Base-by-base conservation (phyloP, 2,329 filamentous ascomycete genomes). In the Hysterium pulicare region DNA sequence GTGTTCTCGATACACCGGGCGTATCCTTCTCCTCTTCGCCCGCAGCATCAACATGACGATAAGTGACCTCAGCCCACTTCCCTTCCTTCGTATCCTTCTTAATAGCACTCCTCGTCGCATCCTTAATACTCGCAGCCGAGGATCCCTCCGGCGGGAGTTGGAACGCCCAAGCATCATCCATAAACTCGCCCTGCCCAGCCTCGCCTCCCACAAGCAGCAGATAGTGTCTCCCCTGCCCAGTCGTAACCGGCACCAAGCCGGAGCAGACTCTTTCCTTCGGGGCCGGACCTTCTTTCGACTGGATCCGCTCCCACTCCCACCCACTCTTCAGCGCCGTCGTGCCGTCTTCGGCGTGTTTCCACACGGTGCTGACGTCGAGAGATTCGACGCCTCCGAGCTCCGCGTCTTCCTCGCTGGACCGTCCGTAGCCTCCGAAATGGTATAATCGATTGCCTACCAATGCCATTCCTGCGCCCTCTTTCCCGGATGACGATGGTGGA, bases 171-270 rank as follows among this genome's bases (percentile, higher is more conserved):
- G 79, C 66, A 45, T 78, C 76, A 33, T 57, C 61, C 8, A 67
- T 45, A 7, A 50, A 55, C 13, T 44, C 41, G 1, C 34, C 34
- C 11, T 24, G 10, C 5, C 16, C 20, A 13, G 19, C 20, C 21
- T 67, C 64, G 5, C 77, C 76, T 11, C 77, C 72, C 41, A 79
- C 58, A 31, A 75, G 72, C 2, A 78, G 58, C 1, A 80, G 65
- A 50, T 77, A 79, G 31, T 73, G 64, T 8, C 77, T 68, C 4
- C 76, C 76, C 46, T 74, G 72, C 8, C 76, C 76, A 0, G 75
- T 77, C 0, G 69, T 71, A 7, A 79, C 56, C 8, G 70, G 68
- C 2, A 74, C 51, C 8, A 79, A 54, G 1, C 69, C 71, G 1
- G 71, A 70, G 11, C 69, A 67, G 3, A 59, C 63, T 3, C 75